Base-by-base conservation (phyloP, 495 filamentous ascomycete species). In the Aspergillus mulundensis region DNA sequence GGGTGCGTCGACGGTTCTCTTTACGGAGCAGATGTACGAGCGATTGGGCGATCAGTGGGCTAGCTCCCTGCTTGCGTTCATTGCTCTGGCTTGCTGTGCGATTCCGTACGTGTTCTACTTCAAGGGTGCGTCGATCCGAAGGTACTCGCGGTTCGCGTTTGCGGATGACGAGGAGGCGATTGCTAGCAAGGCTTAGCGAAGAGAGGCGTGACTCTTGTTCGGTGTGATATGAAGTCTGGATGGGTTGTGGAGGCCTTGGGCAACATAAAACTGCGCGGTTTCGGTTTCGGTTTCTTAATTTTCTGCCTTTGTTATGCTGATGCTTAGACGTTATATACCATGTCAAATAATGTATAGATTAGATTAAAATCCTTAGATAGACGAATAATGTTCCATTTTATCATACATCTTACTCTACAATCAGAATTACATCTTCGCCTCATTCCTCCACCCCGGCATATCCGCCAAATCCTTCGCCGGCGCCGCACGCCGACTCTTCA, bases 1-100 rank as follows among this genome's bases (percentile, higher is more conserved):
- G 87, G 89, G 89, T 60, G 89, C 88, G 0, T 78, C 70, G 10
- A 81, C 81, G 1, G 87, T 91, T 0, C 75, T 94, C 0, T 92
- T 94, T 72, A 92, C 89, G 0, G 75, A 79, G 45, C 88, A 92
- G 69, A 91, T 94, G 88, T 92, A 89, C 63, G 61, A 77, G 43
- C 75, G 83, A 14, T 74, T 91, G 12, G 84, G 84, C 16, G 81
- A 88, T 70, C 80, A 91, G 65, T 92, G 89, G 89, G 89, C 89
- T 0, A 80, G 80, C 44, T 73, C 77, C 0, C 74, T 94, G 40
- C 74, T 91, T 23, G 88, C 81, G 0, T 90, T 91, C 61, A 68
- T 94, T 59, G 82, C 77, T 19, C 68, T 92, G 7, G 84, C 76
- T 0, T 91, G 89, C 70, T 91, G 88, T 67, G 79, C 73, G 0